These are phyloP conservation scores for Nemania sp. DNA, from an alignment of 2,329 filamentous ascomycete species.

Conservation along the genomic window DNA sequence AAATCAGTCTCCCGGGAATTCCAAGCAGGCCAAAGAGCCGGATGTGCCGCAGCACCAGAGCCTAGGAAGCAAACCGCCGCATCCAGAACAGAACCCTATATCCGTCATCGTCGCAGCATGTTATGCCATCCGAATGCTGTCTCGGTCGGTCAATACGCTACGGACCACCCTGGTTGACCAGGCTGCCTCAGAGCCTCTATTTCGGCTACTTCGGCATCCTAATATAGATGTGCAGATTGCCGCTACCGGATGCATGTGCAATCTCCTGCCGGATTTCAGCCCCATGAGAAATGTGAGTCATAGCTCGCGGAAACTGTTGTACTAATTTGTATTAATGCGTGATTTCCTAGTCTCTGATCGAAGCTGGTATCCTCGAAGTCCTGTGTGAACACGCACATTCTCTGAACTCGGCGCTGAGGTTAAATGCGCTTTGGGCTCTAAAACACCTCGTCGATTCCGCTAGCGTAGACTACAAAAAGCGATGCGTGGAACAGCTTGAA, in stretches of 20 bases:
- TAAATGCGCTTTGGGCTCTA: conserved; percentile 89
- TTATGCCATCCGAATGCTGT: conserved; percentile 77
- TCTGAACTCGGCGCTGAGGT: conserved; percentile 73
- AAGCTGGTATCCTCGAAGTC: conserved; percentile 72
- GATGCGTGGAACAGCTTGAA: conserved; percentile 75
- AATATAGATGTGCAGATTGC: conserved; percentile 82
- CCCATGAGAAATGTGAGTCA: conserved; percentile 81
- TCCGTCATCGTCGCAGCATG: conserved; percentile 84
- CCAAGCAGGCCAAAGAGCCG: conserved; percentile 47
- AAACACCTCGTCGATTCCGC: conserved; percentile 84
- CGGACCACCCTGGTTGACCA: conserved; percentile 87
- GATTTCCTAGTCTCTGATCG: conserved; percentile 64
- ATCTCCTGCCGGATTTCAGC: conserved; percentile 85
- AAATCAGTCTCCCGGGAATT: conserved; percentile 56
- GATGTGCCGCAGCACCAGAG: not conserved
- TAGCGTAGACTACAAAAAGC: conserved; percentile 71
- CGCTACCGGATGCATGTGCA: conserved; percentile 81
- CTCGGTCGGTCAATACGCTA: conserved; percentile 80
- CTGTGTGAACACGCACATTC: conserved; percentile 86
- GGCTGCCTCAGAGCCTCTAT: conserved; percentile 76
- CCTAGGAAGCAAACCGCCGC: conserved; percentile 34
- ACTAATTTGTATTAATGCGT: conserved; percentile 17
- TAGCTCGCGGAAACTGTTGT: conserved; percentile 30
- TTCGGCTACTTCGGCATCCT: conserved; percentile 72
- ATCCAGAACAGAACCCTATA: conserved; percentile 68